Conservation (phyloP, 441 rosid genomes). For the Metrosideros polymorpha region DNA sequence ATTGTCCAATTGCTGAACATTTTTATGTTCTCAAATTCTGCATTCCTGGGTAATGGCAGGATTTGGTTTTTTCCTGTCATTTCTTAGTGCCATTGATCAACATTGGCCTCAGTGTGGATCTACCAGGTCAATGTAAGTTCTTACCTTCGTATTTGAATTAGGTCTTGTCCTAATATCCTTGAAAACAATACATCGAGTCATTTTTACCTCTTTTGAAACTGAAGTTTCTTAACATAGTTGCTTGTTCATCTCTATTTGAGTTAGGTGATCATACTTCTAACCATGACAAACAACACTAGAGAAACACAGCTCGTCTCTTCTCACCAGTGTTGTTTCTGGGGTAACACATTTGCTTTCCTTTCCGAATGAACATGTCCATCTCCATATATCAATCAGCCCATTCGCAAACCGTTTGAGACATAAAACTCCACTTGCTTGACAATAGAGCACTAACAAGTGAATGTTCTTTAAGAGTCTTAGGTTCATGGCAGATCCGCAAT, state of each 20-base stretch:
- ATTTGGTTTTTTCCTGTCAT: too few species aligned
- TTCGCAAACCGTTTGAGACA: background rate
- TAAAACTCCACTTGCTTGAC: background rate
- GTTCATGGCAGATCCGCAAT: background rate
- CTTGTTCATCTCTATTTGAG: background rate
- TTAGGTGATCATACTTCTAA: background rate
- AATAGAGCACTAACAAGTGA: background rate
- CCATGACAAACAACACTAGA: background rate
- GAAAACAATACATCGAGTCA: background rate
- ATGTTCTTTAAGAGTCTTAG: background rate
- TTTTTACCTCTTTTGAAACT: background rate
- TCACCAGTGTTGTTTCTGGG: background rate
- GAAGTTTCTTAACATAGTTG: background rate
- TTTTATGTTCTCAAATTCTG: too few species aligned
- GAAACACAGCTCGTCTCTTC: background rate
- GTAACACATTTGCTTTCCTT: background rate
- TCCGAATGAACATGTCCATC: background rate
- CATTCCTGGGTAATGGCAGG: background rate
- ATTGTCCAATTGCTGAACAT: background rate
- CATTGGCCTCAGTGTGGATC: background rate
- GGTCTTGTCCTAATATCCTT: background rate
- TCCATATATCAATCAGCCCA: background rate
- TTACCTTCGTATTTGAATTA: background rate
- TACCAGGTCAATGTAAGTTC: background rate
- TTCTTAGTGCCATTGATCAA: background rate